These are phyloP conservation scores for Mariannaea elegans DNA, from an alignment of 2,329 filamentous ascomycete species.

Conservation along the genomic window DNA sequence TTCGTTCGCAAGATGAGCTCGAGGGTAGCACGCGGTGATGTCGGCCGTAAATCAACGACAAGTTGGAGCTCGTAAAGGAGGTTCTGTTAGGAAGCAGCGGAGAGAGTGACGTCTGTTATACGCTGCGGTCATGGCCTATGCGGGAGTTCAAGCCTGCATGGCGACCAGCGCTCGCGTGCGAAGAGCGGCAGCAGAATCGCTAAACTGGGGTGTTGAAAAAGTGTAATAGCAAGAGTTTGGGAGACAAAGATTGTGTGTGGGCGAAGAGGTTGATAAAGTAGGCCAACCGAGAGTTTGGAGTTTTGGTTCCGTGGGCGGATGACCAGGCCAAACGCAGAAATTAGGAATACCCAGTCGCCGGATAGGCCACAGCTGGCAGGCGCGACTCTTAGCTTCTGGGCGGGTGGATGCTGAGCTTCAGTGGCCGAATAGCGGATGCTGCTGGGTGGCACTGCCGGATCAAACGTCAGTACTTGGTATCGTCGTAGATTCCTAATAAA, in stretches of 20 bases:
- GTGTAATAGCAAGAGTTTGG: neutral
- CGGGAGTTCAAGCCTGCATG: conserved; percentile 37
- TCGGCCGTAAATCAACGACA: conserved; percentile 29
- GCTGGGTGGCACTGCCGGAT: neutral
- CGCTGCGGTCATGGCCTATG: conserved; percentile 37
- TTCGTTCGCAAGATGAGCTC: conserved; percentile 30
- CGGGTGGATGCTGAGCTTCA: neutral
- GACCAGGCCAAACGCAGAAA: conserved; percentile 38
- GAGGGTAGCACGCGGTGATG: conserved; percentile 36
- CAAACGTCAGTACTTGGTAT: neutral
- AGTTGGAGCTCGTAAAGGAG: conserved; percentile 37
- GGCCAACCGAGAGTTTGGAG: conserved; percentile 3
- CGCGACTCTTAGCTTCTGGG: conserved; percentile 6
- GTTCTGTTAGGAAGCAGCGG: conserved; percentile 35
- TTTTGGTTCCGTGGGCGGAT: conserved; percentile 32
- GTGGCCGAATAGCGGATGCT: conserved; percentile 2
- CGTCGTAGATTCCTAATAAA: conserved; percentile 13
- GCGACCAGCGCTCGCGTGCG: conserved; percentile 28
- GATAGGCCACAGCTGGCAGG: conserved; percentile 20
- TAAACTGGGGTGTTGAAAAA: conserved; percentile 16
- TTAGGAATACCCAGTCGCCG: conserved; percentile 35
- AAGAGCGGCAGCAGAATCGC: conserved; percentile 12
- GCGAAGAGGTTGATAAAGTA: conserved; percentile 12
- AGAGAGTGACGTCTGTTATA: conserved; percentile 40
- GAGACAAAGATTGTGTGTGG: neutral